These are phyloP conservation scores for Ogataea corticis DNA, from an alignment of 805 yeast genomes.

Conservation along the genomic window DNA sequence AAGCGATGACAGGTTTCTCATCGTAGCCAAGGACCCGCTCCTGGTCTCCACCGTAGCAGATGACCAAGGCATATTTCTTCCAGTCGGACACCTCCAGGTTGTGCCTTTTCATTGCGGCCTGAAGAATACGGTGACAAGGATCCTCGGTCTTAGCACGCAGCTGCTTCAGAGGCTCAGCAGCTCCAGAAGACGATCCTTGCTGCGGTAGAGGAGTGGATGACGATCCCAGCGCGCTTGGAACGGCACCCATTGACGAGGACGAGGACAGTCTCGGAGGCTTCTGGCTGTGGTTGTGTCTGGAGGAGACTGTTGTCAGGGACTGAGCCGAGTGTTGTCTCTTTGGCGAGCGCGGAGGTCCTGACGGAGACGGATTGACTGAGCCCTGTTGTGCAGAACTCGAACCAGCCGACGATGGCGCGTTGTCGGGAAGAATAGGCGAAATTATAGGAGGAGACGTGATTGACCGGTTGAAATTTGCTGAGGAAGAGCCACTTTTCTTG, in stretches of 20 bases:
- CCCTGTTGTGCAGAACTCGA: slow-evolving; percentile 5
- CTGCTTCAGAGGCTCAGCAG: slow-evolving; percentile 73
- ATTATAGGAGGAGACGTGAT: slow-evolving; percentile 21
- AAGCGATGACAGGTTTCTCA: slow-evolving; percentile 85
- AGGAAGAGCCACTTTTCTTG: slow-evolving; percentile 8
- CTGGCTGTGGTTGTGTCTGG: slow-evolving; percentile 7
- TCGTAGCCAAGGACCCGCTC: slow-evolving; percentile 80
- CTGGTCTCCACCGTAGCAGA: slow-evolving; percentile 89
- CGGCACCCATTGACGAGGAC: slow-evolving; percentile 14
- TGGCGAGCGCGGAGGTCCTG: slow-evolving; percentile 11
- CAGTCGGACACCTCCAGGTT: slow-evolving; percentile 76
- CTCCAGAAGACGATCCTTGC: slow-evolving; percentile 1
- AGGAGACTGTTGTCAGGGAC: background rate
- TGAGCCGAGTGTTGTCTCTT: slow-evolving; percentile 6
- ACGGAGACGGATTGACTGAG: slow-evolving; percentile 8
- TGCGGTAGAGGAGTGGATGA: background rate
- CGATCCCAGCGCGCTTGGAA: slow-evolving; percentile 4
- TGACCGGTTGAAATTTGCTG: slow-evolving; percentile 13
- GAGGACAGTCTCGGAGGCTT: slow-evolving; percentile 12
- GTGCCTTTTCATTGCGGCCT: slow-evolving; percentile 86
- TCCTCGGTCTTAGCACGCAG: slow-evolving; percentile 86
- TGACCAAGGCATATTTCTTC: slow-evolving; percentile 84
- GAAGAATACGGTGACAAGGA: slow-evolving; percentile 84
- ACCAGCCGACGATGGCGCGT: slow-evolving; percentile 4
- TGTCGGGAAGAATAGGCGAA: slow-evolving; percentile 20